Evolutionary conservation across 331 rosid species (phyloP).

Genomic region (Rhamnella rubrinervis): DNA sequence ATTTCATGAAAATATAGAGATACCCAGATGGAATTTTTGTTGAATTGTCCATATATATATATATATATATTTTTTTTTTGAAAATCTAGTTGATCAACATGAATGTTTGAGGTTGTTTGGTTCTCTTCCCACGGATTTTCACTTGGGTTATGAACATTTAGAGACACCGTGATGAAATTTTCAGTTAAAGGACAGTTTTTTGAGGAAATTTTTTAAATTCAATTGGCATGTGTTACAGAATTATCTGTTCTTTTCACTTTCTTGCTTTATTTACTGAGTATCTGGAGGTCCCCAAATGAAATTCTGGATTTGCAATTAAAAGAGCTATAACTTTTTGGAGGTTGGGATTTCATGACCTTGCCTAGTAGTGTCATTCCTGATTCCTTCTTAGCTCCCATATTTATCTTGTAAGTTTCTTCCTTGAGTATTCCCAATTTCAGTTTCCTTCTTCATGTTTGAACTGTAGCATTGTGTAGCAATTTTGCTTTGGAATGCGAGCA

Average conservation of each 20-base stretch:
- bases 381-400: too few species aligned
- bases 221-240: not conserved
- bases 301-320: not conserved
- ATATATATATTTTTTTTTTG: not conserved
- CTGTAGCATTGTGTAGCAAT: constrained; percentile 3
- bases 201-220: not conserved
- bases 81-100: constrained; percentile 2
- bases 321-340: not conserved
- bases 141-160: not conserved
- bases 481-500: not conserved
- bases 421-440: not conserved
- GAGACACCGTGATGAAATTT: constrained; percentile 2
- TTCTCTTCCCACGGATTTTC: constrained; percentile 19
- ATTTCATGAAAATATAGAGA: constrained; percentile 24
- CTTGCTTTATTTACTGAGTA: not conserved
- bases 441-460: not conserved
- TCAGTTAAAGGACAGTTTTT: not conserved
- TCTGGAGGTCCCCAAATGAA: not conserved
- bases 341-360: not conserved
- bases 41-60: not conserved
- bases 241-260: not conserved
- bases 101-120: constrained; percentile 14
- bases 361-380: too few species aligned
- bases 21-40: constrained; percentile 28
- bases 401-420: not conserved